Conservation (phyloP, 371 early-diverging fungal species). For the Mortierella sp. region DNA sequence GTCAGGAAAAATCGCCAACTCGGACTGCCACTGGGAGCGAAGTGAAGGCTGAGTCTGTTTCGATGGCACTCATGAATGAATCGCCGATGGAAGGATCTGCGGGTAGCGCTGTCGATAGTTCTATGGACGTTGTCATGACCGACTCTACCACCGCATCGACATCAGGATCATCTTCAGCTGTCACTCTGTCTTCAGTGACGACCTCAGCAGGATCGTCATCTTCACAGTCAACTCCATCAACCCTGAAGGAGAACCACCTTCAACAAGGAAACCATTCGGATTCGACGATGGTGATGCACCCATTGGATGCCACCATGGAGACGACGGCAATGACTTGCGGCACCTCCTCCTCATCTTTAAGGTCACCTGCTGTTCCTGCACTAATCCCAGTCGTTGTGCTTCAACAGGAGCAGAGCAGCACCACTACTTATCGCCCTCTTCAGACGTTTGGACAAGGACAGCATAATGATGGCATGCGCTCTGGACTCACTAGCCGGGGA, state of each 20-base stretch:
- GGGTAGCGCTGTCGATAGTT: neutral
- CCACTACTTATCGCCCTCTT: slow-evolving; percentile 7
- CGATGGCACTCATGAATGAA: neutral
- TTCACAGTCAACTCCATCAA: neutral
- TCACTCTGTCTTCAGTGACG: neutral
- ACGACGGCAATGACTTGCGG: neutral
- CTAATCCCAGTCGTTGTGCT: slow-evolving; percentile 8
- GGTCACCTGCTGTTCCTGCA: slow-evolving; percentile 1
- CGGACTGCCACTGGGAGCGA: neutral
- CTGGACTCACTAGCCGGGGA: slow-evolving; percentile 35
- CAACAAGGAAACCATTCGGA: neutral
- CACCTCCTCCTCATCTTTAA: neutral
- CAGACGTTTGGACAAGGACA: slow-evolving; percentile 25
- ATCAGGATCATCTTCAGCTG: neutral
- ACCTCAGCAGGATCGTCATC: slow-evolving; percentile 4
- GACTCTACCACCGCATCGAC: neutral
- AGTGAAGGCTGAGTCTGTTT: neutral
- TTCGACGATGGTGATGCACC: neutral
- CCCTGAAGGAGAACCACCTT: neutral
- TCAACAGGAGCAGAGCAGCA: slow-evolving; percentile 14
- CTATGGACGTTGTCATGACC: slow-evolving; percentile 25
- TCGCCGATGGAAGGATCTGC: neutral
- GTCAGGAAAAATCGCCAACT: neutral
- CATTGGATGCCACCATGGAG: slow-evolving; percentile 9
- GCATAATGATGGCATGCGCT: slow-evolving; percentile 44